Conservation (phyloP, 495 filamentous ascomycete species). For the Staphylotrichum tortipilum region DNA sequence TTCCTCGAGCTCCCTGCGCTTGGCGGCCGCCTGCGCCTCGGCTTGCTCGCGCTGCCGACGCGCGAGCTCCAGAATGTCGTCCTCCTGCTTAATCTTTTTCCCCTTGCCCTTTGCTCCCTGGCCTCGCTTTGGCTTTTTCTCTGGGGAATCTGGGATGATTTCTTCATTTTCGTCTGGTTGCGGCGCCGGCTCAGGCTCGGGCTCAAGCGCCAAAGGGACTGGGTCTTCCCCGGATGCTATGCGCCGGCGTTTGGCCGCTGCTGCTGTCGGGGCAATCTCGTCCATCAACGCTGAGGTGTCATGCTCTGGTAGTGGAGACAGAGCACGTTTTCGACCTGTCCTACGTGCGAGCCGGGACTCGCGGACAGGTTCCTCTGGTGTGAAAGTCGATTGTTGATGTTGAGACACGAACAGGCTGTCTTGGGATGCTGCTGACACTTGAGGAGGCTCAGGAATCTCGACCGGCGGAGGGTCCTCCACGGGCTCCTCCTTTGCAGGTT, state of each 20-base stretch:
- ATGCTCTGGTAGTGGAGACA: slow-evolving; percentile 27
- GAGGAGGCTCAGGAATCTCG: not conserved
- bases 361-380: slow-evolving; percentile 11
- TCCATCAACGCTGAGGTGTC: slow-evolving; percentile 49
- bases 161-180: slow-evolving; percentile 10
- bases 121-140: slow-evolving; percentile 9
- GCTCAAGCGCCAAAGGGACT: slow-evolving; percentile 19
- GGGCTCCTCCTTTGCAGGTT: slow-evolving; percentile 15
- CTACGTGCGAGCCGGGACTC: slow-evolving; percentile 15
- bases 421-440: slow-evolving; percentile 12
- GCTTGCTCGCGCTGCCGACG: slow-evolving; percentile 60
- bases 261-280: slow-evolving; percentile 59
- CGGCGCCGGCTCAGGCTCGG: slow-evolving; percentile 9
- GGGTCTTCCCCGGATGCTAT: slow-evolving; percentile 41
- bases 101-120: slow-evolving; percentile 35
- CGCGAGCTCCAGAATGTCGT: slow-evolving; percentile 62
- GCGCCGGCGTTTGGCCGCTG: slow-evolving; percentile 61
- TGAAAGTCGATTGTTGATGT: slow-evolving; percentile 23
- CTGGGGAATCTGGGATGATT: slow-evolving; percentile 11
- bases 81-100: slow-evolving; percentile 44
- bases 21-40: slow-evolving; percentile 50
- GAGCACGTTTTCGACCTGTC: slow-evolving; percentile 38
- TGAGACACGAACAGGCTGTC: slow-evolving; percentile 27
- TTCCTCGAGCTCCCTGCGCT: slow-evolving; percentile 49
- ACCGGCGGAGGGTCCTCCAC: slow-evolving; percentile 14